phyloP scores from a whole-genome alignment of 352 stramenopile species.

The Plasmopara viticola region DNA sequence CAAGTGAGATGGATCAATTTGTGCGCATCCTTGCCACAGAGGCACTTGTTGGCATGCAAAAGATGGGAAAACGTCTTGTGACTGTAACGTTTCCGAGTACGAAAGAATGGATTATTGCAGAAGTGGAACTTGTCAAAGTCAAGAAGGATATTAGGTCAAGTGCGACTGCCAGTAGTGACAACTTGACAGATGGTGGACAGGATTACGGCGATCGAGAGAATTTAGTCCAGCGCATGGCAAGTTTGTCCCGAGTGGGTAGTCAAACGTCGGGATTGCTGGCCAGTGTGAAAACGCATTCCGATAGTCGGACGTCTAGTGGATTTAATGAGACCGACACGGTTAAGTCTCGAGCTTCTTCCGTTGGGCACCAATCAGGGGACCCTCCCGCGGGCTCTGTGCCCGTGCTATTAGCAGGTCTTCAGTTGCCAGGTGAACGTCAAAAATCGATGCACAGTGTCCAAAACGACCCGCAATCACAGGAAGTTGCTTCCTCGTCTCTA shows the following conservation, averaged over 20 bases:
- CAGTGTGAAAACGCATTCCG: slow-evolving; percentile 45
- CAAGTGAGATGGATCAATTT: slow-evolving; percentile 21
- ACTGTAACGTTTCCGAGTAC: slow-evolving; percentile 38
- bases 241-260: slow-evolving; percentile 54
- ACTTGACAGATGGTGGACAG: slow-evolving; percentile 3
- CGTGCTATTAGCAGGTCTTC: slow-evolving; percentile 40
- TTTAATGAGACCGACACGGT: background rate
- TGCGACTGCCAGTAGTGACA: background rate
- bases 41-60: slow-evolving; percentile 59
- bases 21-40: slow-evolving; percentile 33
- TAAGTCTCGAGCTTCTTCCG: slow-evolving; percentile 8
- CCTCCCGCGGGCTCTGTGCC: slow-evolving; percentile 38
- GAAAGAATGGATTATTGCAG: slow-evolving; percentile 56
- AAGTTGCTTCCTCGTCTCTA: too few species aligned
- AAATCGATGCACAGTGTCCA: slow-evolving; percentile 20
- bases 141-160: slow-evolving; percentile 49
- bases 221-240: slow-evolving; percentile 67
- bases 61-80: slow-evolving; percentile 47
- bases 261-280: slow-evolving; percentile 49
- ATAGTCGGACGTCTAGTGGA: background rate
- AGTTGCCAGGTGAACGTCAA: slow-evolving; percentile 27
- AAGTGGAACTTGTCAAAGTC: slow-evolving; percentile 68
- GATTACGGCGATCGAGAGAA: slow-evolving; percentile 36
- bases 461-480: too few species aligned
- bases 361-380: slow-evolving; percentile 17